phyloP scores from a whole-genome alignment of 495 filamentous ascomycete genomes.

The Extremus antarcticus region DNA sequence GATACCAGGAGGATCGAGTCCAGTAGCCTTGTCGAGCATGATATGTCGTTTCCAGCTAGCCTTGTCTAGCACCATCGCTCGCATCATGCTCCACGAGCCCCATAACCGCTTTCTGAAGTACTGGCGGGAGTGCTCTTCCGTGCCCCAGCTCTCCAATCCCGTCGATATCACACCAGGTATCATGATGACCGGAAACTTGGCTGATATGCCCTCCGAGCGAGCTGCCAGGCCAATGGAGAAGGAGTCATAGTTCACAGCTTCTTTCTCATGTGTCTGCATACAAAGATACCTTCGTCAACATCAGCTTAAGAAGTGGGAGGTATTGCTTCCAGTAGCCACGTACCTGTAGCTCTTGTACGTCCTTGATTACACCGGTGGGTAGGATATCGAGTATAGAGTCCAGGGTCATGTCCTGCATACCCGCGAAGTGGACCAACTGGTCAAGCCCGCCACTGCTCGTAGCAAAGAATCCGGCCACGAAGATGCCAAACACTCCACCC shows the following conservation, averaged over 20 bases:
- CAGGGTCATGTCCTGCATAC: conserved; percentile 70
- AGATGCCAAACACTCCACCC: conserved; percentile 73
- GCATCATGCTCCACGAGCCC: conserved; percentile 99
- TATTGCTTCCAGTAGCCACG: conserved; percentile 4
- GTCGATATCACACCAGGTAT: conserved; percentile 96
- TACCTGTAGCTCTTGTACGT: conserved; percentile 76
- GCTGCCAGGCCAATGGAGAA: conserved; percentile 81
- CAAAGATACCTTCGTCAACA: conserved; percentile 18
- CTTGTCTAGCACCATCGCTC: conserved; percentile 84
- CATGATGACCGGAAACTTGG: conserved; percentile 86
- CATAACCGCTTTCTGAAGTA: conserved; percentile 91
- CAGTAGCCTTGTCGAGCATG: conserved; percentile 87
- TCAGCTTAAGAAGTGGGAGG: conserved; percentile 2
- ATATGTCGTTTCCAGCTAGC: conserved; percentile 90
- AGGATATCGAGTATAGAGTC: conserved; percentile 73
- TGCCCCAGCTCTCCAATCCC: conserved; percentile 93
- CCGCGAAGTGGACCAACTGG: conserved; percentile 62
- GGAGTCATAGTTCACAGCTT: conserved; percentile 80
- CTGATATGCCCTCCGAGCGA: conserved; percentile 68
- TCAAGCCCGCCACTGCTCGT: conserved; percentile 52
- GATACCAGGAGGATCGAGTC: conserved; percentile 82
- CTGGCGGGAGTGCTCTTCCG: conserved; percentile 61
- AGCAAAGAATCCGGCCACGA: conserved; percentile 74
- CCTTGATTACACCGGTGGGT: conserved; percentile 67
- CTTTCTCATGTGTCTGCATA: conserved; percentile 65